phyloP scores from a whole-genome alignment of 768 basidiomycete genomes.

The Cystobasidium tubakii region DNA sequence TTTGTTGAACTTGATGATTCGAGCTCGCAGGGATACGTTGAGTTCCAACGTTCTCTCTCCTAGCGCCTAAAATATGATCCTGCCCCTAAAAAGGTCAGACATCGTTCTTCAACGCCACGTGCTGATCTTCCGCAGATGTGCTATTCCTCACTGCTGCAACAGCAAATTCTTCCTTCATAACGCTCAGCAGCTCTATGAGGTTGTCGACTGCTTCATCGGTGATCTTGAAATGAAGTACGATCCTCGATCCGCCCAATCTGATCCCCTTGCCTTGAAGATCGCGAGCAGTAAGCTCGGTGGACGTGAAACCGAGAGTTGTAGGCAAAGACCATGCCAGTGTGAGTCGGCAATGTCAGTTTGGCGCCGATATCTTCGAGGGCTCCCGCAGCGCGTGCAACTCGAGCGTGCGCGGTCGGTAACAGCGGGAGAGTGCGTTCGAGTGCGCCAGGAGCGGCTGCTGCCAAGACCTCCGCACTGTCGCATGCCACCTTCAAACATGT shows the following conservation, averaged over 20 bases:
- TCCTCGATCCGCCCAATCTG: constrained; percentile 58
- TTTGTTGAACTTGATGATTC: too few relatives aligned
- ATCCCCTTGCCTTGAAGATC: constrained; percentile 51
- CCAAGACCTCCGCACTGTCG: constrained; percentile 81
- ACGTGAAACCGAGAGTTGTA: constrained; percentile 65
- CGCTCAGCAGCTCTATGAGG: constrained; percentile 60
- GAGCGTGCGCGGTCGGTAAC: constrained; percentile 66
- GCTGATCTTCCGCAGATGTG: too few relatives aligned
- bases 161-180: constrained; percentile 51
- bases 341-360: constrained; percentile 64
- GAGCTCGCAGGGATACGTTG: too few relatives aligned
- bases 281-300: constrained; percentile 62
- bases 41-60: too few relatives aligned
- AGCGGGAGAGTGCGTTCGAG: constrained; percentile 74
- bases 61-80: too few relatives aligned
- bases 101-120: too few relatives aligned
- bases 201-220: constrained; percentile 73
- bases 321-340: constrained; percentile 60
- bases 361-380: constrained; percentile 70
- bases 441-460: constrained; percentile 79
- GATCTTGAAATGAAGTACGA: constrained; percentile 83
- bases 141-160: too few relatives aligned
- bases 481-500: constrained; percentile 86
- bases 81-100: too few relatives aligned
- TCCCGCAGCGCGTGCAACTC: constrained; percentile 63